Evolutionary conservation across 139 green algal species (phyloP), one percentile per base, ranked within the genome.

Genomic region (Chlorella sp.): DNA sequence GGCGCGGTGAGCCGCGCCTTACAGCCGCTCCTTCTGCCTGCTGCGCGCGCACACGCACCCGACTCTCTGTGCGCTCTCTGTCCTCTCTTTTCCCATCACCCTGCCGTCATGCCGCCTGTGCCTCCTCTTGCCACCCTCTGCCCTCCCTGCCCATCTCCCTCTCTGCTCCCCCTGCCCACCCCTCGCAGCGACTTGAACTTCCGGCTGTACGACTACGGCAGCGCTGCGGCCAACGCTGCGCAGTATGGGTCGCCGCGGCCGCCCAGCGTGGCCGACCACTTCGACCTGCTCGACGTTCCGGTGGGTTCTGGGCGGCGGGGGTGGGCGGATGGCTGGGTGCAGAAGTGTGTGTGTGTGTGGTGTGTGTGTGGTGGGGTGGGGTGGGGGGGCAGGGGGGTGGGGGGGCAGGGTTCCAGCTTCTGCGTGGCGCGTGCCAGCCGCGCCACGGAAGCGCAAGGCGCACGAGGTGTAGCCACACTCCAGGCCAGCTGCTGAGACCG

Each of bases 151-250:
- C 9, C 29, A n/a, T 38, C 23, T 48, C 46, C 21, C 17, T 36
- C 46, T 8, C 11, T 41, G 11, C 25, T 23, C 58, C n/a, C 58
- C 58, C 27, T 8, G 29, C 27, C 15, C 58, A 8, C 21, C 5
- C 60, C 36, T 42, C 6, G 79, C 33, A 43, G 48, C 0, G 78
- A 74, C 33, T 65, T 76, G 5, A 43, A 70, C 8, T 98, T 98
- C 79, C 76, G 79, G 36, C 71, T 98, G 77, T 98, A 90, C 71
- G 93, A 98, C 81, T 94, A 97, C 67, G 92, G 91, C 71, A 87
- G 46, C 33, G 15, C 48, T 2, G 82, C 80, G 2, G 67, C 73
- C 41, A 97, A 97, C 79, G 11, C 51, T 6, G 45, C 38, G 4
- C 67, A 79, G 35, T 98, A 98, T 77, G 59, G 63, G 42, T 25